Evolutionary conservation across 2,329 filamentous ascomycete species (phyloP), one percentile per base, ranked within the genome.

Genomic region (Aspergillus puulaauensis): DNA sequence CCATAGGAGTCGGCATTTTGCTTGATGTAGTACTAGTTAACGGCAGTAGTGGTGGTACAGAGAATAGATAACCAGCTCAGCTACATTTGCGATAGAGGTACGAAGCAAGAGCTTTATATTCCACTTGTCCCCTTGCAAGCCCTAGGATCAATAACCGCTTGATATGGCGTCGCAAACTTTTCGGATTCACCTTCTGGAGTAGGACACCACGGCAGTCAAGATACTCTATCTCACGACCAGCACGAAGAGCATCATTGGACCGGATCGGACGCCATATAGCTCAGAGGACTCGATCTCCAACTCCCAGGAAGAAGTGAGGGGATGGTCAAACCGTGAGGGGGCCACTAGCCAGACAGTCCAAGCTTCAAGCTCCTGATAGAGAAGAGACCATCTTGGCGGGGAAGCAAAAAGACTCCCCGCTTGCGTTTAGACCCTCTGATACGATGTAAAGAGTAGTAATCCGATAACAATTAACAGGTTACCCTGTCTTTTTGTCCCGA

Each of bases 1-100:
- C 78, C 70, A 85, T 79, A 39, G 70, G 67, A 52, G 71, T 65
- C 31, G 74, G 55, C 75, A 76, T 78, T 61, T 49, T 64, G 58
- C n/a, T 24, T 43, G 7, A 47, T 11, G n/a, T 17, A 17, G 19
- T 21, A 17, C 9, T 21, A 43, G 9, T 21, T 7, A 14, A 27
- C 39, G 27, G 14, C 8, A 23, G n/a, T 9, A 41, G 15, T 21
- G 23, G 21, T 15, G 33, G 27, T 37, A 41, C 14, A 19, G 21
- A 15, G 9, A 35, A 19, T 12, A 9, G n/a, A 37, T 24, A 5
- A 19, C 11, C 19, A 33, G 15, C 4, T 37, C 31, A 37, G 31
- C 17, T 14, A 37, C 15, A 6, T n/a, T 11, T 24, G 35, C n/a
- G 19, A 15, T 37, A 7, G 24, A 11, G 35, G 8, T 24, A 15